Evolutionary conservation across 805 yeast genomes (phyloP), one percentile per base, ranked within the genome.

Genomic region (Kodamaea lidongshanica): DNA sequence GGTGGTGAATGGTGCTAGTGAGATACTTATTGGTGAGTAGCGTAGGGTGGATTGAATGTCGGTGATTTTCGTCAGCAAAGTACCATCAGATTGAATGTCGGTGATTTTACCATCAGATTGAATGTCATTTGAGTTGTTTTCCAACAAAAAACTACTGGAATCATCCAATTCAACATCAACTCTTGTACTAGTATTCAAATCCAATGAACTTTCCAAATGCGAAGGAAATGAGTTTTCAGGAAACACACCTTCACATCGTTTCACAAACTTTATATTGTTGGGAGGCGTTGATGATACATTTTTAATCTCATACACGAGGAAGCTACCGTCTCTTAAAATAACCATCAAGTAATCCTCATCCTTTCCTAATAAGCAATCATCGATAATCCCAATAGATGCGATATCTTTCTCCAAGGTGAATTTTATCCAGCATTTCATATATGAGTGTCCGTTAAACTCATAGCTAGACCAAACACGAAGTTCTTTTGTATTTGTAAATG

Each of bases 391-490:
- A 3, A 54, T 46, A 12, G 48, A 28, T 12, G 33, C 45, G 19
- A 37, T 38, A 9, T 25, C 16, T 17, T 27, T 21, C 10, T 39
- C 31, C 27, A 62, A 37, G 23, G 63, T 61, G 20, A 62, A 38
- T 4, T 68, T 55, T 1, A 79, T 79, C 75, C 84, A 77, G 26
- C 63, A 58, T 37, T 66, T 75, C 12, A 78, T 65, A 25, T 68
- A 69, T 32, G 68, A 71, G 22, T 72, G 76, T n/a, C 69, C 70
- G 21, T 71, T 77, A 31, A 66, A 56, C 38, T 77, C 81, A 50
- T 69, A 74, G 12, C 79, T 70, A 0, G 81, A 70, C 84, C 88
- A 86, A 0, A 81, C 68, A 16, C 86, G 61, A 25, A 88, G 46
- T 7, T 66, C 61, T 5, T 67, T 56, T 43, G 81, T 86, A 11